Conservation (phyloP, 2,329 filamentous ascomycete species). For the Aureobasidium sp. region DNA sequence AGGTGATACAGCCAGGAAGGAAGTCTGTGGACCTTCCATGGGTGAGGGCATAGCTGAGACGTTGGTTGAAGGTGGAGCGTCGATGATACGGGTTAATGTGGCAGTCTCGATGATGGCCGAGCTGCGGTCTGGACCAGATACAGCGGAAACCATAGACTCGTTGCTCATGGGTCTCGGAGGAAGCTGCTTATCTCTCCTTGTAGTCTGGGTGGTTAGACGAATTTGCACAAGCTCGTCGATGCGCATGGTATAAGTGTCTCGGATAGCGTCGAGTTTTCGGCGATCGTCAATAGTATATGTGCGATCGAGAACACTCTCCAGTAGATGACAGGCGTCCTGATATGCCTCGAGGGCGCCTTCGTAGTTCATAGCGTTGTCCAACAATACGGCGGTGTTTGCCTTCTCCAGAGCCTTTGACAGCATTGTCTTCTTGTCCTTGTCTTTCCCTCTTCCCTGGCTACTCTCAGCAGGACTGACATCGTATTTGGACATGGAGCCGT, state of each 20-base stretch:
- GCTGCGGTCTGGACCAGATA: slow-evolving; percentile 17
- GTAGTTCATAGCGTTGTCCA: slow-evolving; percentile 94
- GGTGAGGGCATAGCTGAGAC: neutral
- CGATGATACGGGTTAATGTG: slow-evolving; percentile 43
- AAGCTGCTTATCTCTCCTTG: slow-evolving; percentile 58
- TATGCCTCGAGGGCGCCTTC: slow-evolving; percentile 88
- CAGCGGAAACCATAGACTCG: slow-evolving; percentile 24
- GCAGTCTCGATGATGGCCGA: slow-evolving; percentile 43
- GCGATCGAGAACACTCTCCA: slow-evolving; percentile 79
- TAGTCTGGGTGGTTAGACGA: slow-evolving; percentile 37
- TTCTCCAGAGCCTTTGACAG: slow-evolving; percentile 91
- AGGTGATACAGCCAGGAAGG: neutral
- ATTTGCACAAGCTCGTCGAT: slow-evolving; percentile 79
- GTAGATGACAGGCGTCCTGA: slow-evolving; percentile 75
- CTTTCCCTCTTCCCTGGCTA: slow-evolving; percentile 15
- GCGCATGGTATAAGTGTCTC: slow-evolving; percentile 80
- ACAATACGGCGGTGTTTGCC: slow-evolving; percentile 87
- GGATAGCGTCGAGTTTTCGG: slow-evolving; percentile 85
- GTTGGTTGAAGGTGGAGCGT: slow-evolving; percentile 24
- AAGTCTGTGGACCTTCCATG: neutral
- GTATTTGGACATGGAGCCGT: slow-evolving; percentile 13
- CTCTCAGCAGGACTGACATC: slow-evolving; percentile 9
- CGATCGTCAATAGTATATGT: slow-evolving; percentile 80
- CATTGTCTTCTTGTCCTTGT: slow-evolving; percentile 74
- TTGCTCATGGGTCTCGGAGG: slow-evolving; percentile 61